Evolutionary conservation across 345 rosid genomes (phyloP), one percentile per base, ranked within the genome.

Genomic region (Salix purpurea): DNA sequence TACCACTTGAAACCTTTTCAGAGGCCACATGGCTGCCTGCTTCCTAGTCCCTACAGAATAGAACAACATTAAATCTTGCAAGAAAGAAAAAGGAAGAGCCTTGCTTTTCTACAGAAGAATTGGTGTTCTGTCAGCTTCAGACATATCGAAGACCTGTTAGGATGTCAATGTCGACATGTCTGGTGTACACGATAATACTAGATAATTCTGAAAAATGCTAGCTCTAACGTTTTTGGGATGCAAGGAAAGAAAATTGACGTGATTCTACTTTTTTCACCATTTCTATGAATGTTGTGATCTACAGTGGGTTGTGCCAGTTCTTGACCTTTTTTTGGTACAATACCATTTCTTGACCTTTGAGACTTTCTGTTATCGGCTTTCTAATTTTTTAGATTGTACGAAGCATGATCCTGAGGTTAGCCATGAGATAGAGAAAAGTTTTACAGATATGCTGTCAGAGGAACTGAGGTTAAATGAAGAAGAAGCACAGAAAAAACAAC

Each of bases 391-490:
- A 90, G 94, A 87, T 60, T 88, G 94, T 71, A 85, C 81, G 86
- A 86, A 75, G 76, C 89, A 40, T 6, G 86, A 85, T 8, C 86
- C 86, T 2, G 84, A 77, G n/a, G 74, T 71, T 65, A 84, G 85
- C 42, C 86, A 83, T 73, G 88, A 88, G 81, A 81, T 61, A 50
- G 90, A 90, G 80, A 83, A 76, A 56, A 86, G 79, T 76, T 83
- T 85, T 70, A 82, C 79, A 16, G 86, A 84, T 23, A 77, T 87
- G 84, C 73, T 90, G 36, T 69, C 77, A 24, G 89, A 87, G 69
- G 94, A 88, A 76, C 71, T 90, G 85, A 90, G 79, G 77, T 83
- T 82, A 39, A 84, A 84, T 74, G 94, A 88, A 82, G 88, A 84
- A 36, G 86, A 83, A 68, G 88, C 91, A 34, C 72, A 77, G 82